Evolutionary conservation across 2,329 filamentous ascomycete genomes (phyloP), one percentile per base, ranked within the genome.

Genomic region (Verticillium klebahnii): DNA sequence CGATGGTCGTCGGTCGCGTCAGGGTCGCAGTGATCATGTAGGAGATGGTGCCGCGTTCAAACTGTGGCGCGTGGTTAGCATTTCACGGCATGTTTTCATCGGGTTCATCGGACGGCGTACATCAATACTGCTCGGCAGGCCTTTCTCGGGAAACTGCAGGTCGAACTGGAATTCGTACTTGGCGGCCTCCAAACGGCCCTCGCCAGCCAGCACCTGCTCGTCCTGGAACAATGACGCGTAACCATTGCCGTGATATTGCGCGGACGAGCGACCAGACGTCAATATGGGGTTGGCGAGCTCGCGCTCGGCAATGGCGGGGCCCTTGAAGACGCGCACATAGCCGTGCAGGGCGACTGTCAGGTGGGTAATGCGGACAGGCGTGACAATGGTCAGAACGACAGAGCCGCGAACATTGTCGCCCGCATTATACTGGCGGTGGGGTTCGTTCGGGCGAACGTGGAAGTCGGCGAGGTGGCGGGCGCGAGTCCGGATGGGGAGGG

Each of bases 11-110:
- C 23, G 95, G 94, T 61, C 93, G 87, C 23, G 94, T 98, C 62
- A 98, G 75, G 9, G 93, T 97, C 36, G 94, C 90, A 6, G 92
- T 94, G 69, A 98, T 85, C 78, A 94, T 87, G 77, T 98, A 99
- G 23, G 90, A 89, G 69, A 99, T 92, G 2, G 92, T 93, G 39
- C 95, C 95, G 71, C 94, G 88, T 77, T 98, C 95, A 74, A 99
- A 99, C 93, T 98, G 74, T 34, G 62, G 31, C 12, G 50, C 12
- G 19, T 52, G 19, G 19, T 52, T 52, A 52, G 45, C 45, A 52
- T 29, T n/a, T 60, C 25, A 63, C 60, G 55, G 31, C 56, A 37
- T 32, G 31, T 39, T 11, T 12, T 15, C 7, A n/a, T 23, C 32
- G 14, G 29, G 29, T 52, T 32, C 14, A 50, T 60, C 54, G 56